Percentiles rank a stretch among this genome's conserved stretches.
phyloP scores from a whole-genome alignment of 2,329 filamentous ascomycete species.

The Fusarium continuum region DNA sequence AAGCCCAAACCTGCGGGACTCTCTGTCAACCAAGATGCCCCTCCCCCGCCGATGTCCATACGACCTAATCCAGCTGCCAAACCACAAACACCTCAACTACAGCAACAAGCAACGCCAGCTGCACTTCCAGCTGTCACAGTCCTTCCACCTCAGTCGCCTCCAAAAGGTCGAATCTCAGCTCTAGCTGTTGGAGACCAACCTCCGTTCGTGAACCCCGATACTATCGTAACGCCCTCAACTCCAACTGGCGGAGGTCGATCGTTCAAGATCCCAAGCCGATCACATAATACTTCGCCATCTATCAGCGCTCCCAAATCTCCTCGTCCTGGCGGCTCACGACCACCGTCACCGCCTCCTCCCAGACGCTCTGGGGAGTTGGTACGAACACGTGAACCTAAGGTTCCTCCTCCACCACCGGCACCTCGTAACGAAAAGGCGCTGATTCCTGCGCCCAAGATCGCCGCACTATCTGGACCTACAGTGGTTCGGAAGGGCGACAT shows the following conservation, averaged over 20 bases:
- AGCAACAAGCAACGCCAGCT: constrained; percentile 34
- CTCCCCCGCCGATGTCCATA: constrained; percentile 38
- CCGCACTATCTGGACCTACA: constrained; percentile 21
- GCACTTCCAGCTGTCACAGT: constrained; percentile 73
- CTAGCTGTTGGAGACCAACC: constrained; percentile 53
- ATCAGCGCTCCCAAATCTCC: constrained; percentile 54
- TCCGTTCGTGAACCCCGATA: constrained; percentile 59
- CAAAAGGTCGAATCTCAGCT: constrained; percentile 56
- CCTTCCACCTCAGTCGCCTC: constrained; percentile 75
- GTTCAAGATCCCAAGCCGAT: constrained; percentile 64
- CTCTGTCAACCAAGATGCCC: constrained; percentile 36
- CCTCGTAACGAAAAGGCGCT: constrained; percentile 79
- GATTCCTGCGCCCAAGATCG: constrained; percentile 45
- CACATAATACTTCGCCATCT: constrained; percentile 61
- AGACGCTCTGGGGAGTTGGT: constrained; percentile 68
- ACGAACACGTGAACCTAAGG: constrained; percentile 57
- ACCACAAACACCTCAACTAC: constrained; percentile 32
- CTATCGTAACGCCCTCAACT: constrained; percentile 52
- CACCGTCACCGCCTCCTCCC: constrained; percentile 71
- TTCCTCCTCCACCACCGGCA: constrained; percentile 73
- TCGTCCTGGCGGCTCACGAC: constrained; percentile 57
- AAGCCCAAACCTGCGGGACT: constrained; percentile 42
- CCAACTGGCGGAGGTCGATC: constrained; percentile 56
- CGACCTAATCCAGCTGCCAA: constrained; percentile 40
- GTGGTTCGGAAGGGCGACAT: constrained; percentile 32